These are phyloP conservation scores for Lasiosphaeria hispida DNA, from an alignment of 495 filamentous ascomycete genomes.

Conservation along the genomic window DNA sequence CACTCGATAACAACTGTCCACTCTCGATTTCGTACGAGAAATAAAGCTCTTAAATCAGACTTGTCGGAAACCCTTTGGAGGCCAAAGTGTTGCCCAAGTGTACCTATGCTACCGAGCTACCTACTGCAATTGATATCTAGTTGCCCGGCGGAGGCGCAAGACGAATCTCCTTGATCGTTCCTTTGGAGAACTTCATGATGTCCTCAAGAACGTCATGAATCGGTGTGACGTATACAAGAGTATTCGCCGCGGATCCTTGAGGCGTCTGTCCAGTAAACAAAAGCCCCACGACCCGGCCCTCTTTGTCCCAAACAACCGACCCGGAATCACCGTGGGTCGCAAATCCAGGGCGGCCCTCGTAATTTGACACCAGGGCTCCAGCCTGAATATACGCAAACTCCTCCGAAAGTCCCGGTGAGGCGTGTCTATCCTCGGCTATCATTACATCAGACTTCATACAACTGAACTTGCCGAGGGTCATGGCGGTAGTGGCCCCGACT, in stretches of 20 bases:
- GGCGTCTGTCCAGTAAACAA: neutral
- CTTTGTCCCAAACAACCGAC: neutral
- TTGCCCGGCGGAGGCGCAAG: neutral
- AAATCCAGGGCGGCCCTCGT: neutral
- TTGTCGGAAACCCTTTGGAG: too few relatives aligned
- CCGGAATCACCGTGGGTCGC: neutral
- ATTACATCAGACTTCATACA: neutral
- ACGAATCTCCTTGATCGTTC: neutral
- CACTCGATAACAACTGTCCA: too few relatives aligned
- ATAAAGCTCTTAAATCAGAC: too few relatives aligned
- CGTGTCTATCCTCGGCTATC: too few relatives aligned
- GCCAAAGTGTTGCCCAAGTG: too few relatives aligned
- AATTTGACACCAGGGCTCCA: too few relatives aligned
- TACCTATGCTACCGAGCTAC: too few relatives aligned
- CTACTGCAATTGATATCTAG: too few relatives aligned
- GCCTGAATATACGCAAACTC: neutral
- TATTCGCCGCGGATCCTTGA: neutral
- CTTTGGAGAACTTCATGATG: neutral
- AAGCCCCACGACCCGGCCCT: neutral
- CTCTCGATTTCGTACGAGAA: too few relatives aligned
- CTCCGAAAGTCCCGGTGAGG: neutral
- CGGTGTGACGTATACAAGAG: neutral
- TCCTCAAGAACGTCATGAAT: neutral
- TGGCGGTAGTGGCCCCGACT: neutral
- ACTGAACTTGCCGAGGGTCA: neutral